Evolutionary conservation across 352 stramenopile species (phyloP).

Genomic region (Pythium rishiriense): DNA sequence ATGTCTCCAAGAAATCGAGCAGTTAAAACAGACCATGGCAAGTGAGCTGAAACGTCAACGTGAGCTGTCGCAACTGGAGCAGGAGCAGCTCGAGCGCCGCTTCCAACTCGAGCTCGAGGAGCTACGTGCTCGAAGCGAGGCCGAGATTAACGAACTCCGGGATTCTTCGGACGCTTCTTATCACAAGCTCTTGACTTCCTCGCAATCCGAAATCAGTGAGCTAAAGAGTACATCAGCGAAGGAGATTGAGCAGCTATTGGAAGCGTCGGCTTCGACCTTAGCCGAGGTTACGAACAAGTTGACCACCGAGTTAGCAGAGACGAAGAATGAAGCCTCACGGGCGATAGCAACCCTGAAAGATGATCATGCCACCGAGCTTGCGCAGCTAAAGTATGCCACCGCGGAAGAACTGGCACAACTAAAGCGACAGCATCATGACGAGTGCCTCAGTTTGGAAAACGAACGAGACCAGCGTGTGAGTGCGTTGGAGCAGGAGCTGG

Average conservation of each 20-base stretch:
- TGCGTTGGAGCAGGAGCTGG: constrained; percentile 1
- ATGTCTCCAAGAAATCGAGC: constrained; percentile 38
- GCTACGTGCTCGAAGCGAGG: neutral
- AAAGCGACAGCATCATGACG: constrained; percentile 23
- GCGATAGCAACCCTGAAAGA: neutral
- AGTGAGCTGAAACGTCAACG: constrained; percentile 23
- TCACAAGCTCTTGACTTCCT: constrained; percentile 19
- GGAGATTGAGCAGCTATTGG: constrained; percentile 24
- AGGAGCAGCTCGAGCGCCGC: neutral
- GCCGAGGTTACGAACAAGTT: constrained; percentile 24
- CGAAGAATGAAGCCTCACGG: neutral
- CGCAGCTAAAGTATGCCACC: constrained; percentile 20
- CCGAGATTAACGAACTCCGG: constrained; percentile 4
- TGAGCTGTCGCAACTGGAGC: constrained; percentile 5
- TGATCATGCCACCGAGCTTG: constrained; percentile 29
- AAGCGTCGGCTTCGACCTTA: constrained; percentile 19
- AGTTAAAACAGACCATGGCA: constrained; percentile 33
- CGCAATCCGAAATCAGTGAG: constrained; percentile 28
- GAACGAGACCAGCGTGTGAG: constrained; percentile 4
- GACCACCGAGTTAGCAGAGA: constrained; percentile 16
- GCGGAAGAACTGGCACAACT: constrained; percentile 23
- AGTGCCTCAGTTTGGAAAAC: constrained; percentile 25
- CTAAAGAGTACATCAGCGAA: constrained; percentile 23
- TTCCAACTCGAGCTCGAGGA: constrained; percentile 6
- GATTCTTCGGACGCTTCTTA: constrained; percentile 24